Conservation (phyloP, 192 early-diverging fungal genomes). For the Coemansia sp. region DNA sequence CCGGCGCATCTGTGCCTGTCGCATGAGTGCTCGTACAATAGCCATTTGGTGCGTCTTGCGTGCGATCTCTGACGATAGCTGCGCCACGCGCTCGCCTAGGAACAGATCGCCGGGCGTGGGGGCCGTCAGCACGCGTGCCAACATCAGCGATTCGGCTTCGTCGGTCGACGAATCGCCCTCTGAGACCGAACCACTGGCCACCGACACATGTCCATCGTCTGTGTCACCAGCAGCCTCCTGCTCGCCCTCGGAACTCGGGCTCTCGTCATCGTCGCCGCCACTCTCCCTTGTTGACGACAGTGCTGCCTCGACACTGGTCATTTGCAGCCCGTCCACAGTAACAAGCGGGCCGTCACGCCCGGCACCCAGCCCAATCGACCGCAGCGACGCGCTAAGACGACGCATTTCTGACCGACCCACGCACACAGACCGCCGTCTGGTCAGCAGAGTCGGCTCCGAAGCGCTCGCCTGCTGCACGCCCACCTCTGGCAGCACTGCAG, state of each 20-base stretch:
- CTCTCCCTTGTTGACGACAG: not conserved
- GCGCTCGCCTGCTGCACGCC: not conserved
- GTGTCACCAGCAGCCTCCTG: slow-evolving; percentile 2
- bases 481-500: no score
- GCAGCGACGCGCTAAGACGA: slow-evolving; percentile 44
- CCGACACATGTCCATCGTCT: not conserved
- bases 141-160: slow-evolving; percentile 37
- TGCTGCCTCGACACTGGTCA: not conserved
- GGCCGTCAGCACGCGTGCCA: slow-evolving; percentile 53
- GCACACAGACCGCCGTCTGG: slow-evolving; percentile 8
- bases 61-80: slow-evolving; percentile 54
- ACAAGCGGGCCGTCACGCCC: not conserved
- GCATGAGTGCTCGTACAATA: slow-evolving; percentile 62
- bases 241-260: slow-evolving; percentile 7
- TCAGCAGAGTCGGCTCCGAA: not conserved
- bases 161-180: slow-evolving; percentile 7
- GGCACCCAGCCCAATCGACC: slow-evolving; percentile 33
- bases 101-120: slow-evolving; percentile 70
- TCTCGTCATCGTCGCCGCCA: slow-evolving; percentile 4
- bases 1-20: slow-evolving; percentile 53
- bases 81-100: slow-evolving; percentile 52
- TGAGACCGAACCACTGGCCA: not conserved
- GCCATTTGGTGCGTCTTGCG: slow-evolving; percentile 61
- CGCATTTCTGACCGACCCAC: slow-evolving; percentile 41
- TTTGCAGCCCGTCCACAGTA: slow-evolving; percentile 1